A percentile compares a stretch with the other conserved stretches of the same genome.
Evolutionary conservation across 2,329 filamentous ascomycete species (phyloP).

Genomic region (Stachybotrys chlorohalonatus): DNA sequence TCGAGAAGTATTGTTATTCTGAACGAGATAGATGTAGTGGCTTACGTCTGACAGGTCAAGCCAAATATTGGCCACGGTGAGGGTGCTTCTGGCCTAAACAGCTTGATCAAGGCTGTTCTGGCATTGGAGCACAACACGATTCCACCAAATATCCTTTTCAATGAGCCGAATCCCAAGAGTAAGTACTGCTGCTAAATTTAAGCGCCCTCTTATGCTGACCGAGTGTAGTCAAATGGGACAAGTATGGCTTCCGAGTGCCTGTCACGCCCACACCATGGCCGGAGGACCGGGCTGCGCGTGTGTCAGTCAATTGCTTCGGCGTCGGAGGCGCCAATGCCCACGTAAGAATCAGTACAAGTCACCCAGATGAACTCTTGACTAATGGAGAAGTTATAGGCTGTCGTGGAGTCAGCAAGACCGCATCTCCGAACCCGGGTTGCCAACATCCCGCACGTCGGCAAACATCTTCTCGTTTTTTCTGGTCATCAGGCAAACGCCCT

Average conservation of each 20-base stretch:
- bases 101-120: constrained; percentile 32
- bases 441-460: neutral
- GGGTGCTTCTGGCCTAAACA: constrained; percentile 30
- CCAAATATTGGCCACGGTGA: constrained; percentile 35
- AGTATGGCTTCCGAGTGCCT: constrained; percentile 18
- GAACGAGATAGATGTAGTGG: constrained; percentile 4
- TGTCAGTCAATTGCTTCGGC: constrained; percentile 24
- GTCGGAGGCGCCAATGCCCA: constrained; percentile 27
- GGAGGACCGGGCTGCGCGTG: constrained; percentile 15
- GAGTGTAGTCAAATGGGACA: constrained; percentile 15
- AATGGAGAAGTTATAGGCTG: neutral
- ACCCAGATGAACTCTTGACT: neutral
- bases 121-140: constrained; percentile 28
- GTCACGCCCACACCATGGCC: constrained; percentile 21
- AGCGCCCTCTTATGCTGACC: neutral
- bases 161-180: constrained; percentile 25
- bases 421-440: neutral
- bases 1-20: constrained; percentile 4
- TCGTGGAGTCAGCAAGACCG: constrained; percentile 2
- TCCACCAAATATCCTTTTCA: constrained; percentile 29
- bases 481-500: neutral
- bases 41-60: constrained; percentile 21
- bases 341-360: neutral
- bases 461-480: neutral
- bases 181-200: constrained; percentile 17